Conservation (phyloP, 208 protist genomes). For the Phytomonas sp. region DNA sequence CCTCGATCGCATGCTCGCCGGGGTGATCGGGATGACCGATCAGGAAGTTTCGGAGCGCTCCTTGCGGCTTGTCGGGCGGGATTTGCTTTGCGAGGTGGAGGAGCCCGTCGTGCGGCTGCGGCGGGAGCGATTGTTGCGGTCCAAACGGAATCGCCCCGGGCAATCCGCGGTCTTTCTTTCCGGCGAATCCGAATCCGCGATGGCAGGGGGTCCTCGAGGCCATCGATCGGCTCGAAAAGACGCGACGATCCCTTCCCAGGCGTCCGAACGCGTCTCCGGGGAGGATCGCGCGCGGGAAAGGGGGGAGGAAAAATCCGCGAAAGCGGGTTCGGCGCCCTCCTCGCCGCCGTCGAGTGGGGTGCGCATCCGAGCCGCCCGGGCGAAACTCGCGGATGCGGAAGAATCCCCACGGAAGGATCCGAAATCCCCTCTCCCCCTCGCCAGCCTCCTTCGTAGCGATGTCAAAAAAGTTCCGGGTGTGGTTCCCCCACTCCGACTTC, state of each 20-base stretch:
- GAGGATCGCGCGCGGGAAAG: no score
- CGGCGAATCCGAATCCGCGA: background rate
- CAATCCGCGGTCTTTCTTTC: background rate
- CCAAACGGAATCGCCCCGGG: conserved; percentile 8
- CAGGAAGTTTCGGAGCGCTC: conserved; percentile 30
- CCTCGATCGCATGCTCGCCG: conserved; percentile 37
- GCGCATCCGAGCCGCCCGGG: background rate
- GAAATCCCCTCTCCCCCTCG: background rate
- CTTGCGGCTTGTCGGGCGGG: conserved; percentile 24
- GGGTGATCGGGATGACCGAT: conserved; percentile 27
- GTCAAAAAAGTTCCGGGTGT: background rate
- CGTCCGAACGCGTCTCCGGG: background rate
- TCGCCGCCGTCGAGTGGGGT: background rate
- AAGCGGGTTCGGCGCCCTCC: no score
- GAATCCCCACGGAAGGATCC: background rate
- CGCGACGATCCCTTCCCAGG: background rate
- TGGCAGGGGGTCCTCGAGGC: background rate
- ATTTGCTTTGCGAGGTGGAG: conserved; percentile 43
- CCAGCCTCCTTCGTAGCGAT: background rate
- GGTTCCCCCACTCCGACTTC: background rate
- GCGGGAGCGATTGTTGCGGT: conserved; percentile 7
- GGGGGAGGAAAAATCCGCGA: no score
- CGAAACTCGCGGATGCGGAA: background rate
- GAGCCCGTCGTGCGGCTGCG: conserved; percentile 30
- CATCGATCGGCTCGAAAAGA: background rate